Conservation (phyloP, 768 basidiomycete genomes). For the Auricularia heimuer region DNA sequence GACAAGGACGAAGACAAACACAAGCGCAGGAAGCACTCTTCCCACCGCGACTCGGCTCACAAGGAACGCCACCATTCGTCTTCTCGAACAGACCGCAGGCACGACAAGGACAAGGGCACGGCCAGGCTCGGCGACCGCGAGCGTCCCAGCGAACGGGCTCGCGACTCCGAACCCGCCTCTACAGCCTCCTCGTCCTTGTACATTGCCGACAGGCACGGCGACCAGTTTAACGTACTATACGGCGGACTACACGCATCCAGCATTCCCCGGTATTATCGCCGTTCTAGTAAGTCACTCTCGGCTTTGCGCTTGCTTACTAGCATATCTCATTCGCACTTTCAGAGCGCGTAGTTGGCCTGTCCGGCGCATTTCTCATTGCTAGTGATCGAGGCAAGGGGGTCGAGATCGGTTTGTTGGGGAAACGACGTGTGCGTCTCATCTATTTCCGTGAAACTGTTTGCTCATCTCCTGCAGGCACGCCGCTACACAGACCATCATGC, state of each 20-base stretch:
- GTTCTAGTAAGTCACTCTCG: constrained; percentile 39
- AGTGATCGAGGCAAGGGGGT: constrained; percentile 41
- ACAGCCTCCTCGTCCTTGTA: background rate
- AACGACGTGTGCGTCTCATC: constrained; percentile 31
- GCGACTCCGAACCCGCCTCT: background rate
- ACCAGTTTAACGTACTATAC: constrained; percentile 54
- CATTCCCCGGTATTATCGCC: constrained; percentile 54
- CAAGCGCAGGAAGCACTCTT: constrained; percentile 9
- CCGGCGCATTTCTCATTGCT: constrained; percentile 37
- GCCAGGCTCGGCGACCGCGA: constrained; percentile 27
- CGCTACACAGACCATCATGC: constrained; percentile 41
- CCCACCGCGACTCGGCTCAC: background rate
- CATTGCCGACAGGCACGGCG: constrained; percentile 39
- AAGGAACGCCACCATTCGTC: constrained; percentile 6
- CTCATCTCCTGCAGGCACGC: constrained; percentile 26
- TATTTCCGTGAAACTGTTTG: background rate
- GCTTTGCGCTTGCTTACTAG: constrained; percentile 1
- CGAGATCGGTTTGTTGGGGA: constrained; percentile 39
- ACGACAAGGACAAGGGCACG: constrained; percentile 18
- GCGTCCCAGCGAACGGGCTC: constrained; percentile 12
- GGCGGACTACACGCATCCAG: constrained; percentile 54
- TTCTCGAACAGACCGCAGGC: background rate
- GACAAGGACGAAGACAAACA: constrained; percentile 16
- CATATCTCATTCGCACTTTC: background rate
- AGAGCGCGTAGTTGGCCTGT: constrained; percentile 53